Evolutionary conservation across 2,329 filamentous ascomycete species (phyloP), one percentile per base, ranked within the genome.

Genomic region (Biscogniauxia sp.): DNA sequence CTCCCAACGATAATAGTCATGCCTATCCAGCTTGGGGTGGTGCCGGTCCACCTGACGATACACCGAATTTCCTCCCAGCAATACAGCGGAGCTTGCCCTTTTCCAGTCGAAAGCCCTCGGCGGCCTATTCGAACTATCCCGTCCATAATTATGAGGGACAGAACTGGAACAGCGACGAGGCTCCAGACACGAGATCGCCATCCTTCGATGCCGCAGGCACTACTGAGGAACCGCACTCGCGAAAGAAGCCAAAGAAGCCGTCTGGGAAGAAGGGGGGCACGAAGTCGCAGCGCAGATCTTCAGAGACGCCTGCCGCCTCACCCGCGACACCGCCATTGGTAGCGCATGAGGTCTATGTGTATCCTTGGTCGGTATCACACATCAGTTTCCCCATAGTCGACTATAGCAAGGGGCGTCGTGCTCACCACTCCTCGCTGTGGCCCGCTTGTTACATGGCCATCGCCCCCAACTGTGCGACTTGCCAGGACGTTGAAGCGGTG

Each of bases 381-480:
- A 59, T 69, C 32, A 64, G 58, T 11, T 69, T 73, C 50, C 64
- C 71, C 2, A 66, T 73, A 3, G 70, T 73, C n/a, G 59, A 72
- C 61, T 64, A 70, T 61, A 69, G 61, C 50, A 25, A 56, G 2
- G 53, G 23, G 13, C 49, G 56, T 28, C 61, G 61, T 15, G 54
- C 50, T n/a, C 51, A 32, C 13, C 1, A 53, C 15, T 19, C 51
- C 6, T 20, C 55, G 5, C n/a, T 54, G 20, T 59, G 57, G 56
- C 67, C 69, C 1, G 54, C 32, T 11, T 70, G 54, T 58, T 69
- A 61, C 60, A 50, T 69, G 23, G 69, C 63, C 8, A 41, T 67
- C 15, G 61, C 65, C 0, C 69, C 69, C 8, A 51, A 61, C 15
- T 58, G 52, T 20, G 65, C 68, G 11, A 52, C 57, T 1, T 55